A percentile compares a stretch with the other conserved stretches of the same genome.
Evolutionary conservation across 768 basidiomycete genomes (phyloP).

Genomic region (Xerocomellus intermedius): DNA sequence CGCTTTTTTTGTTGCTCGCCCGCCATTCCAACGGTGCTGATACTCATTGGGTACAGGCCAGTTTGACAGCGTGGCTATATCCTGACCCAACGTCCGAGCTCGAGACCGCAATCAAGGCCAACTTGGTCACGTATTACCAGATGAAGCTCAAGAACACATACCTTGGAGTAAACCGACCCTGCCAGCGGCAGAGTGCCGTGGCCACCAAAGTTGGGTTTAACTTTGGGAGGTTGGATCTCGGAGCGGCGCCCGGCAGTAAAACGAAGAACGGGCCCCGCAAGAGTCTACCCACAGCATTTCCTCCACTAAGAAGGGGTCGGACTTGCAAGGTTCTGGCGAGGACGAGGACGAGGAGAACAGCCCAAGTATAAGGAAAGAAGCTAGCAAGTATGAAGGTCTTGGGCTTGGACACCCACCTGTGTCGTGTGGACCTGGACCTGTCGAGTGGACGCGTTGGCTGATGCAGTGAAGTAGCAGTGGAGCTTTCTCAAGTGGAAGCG

Average conservation of each 20-base stretch:
- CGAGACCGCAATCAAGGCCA: no score
- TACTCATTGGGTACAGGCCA: no score
- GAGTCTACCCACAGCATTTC: conserved; percentile 74
- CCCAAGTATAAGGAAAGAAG: conserved; percentile 53
- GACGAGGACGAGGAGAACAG: conserved; percentile 65
- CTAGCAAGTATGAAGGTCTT: conserved; percentile 57
- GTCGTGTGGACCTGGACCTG: conserved; percentile 30
- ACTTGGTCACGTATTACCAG: no score
- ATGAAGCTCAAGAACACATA: conserved; percentile 57
- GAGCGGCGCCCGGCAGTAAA: conserved; percentile 37
- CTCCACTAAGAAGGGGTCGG: conserved; percentile 37
- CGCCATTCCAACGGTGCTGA: no score
- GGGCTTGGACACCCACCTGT: conserved; percentile 60
- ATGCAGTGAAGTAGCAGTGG: conserved; percentile 80
- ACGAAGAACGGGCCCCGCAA: conserved; percentile 58
- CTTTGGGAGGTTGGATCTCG: conserved; percentile 41
- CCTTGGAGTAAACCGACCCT: conserved; percentile 59
- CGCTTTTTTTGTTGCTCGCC: no score
- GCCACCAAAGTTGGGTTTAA: conserved; percentile 60
- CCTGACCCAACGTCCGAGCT: no score
- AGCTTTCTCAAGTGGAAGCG: conserved; percentile 75
- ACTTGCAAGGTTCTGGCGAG: conserved; percentile 48
- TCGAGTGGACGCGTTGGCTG: conserved; percentile 55
- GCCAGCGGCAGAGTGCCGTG: conserved; percentile 68
- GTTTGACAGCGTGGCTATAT: no score